phyloP scores from a whole-genome alignment of 2,329 filamentous ascomycete genomes.

The Exophiala oligosperma region DNA sequence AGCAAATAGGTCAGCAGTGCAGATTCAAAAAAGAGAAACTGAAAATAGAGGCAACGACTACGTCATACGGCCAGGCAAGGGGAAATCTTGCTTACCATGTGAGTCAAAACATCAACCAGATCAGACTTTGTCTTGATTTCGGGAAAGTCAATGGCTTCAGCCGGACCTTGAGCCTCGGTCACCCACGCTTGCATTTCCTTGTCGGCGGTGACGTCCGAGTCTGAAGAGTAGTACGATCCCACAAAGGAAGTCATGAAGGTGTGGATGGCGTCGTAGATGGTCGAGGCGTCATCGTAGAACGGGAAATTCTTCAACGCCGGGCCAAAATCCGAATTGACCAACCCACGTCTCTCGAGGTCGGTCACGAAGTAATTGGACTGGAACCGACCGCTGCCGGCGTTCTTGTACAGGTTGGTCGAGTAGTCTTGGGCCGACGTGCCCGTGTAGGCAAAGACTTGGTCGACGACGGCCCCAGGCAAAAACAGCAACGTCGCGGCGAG shows the following conservation, averaged over 20 bases:
- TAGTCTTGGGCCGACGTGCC: slow-evolving; percentile 10
- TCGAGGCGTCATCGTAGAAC: slow-evolving; percentile 15
- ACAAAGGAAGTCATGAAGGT: slow-evolving; percentile 15
- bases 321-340: slow-evolving; percentile 14
- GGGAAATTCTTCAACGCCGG: slow-evolving; percentile 11
- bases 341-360: slow-evolving; percentile 7
- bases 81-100: slow-evolving; percentile 6
- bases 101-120: slow-evolving; percentile 10
- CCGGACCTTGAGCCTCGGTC: slow-evolving; percentile 8
- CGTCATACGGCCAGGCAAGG: not conserved
- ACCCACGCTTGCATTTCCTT: slow-evolving; percentile 14
- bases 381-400: slow-evolving; percentile 11
- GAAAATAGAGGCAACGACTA: not conserved
- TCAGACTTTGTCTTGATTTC: slow-evolving; percentile 4
- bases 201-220: slow-evolving; percentile 9
- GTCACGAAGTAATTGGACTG: slow-evolving; percentile 10
- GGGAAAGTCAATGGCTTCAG: slow-evolving; percentile 13
- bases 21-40: not conserved
- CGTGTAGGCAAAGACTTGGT: slow-evolving; percentile 13
- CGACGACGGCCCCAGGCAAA: slow-evolving; percentile 10
- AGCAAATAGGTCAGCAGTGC: not conserved
- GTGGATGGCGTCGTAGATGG: slow-evolving; percentile 9
- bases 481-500: slow-evolving; percentile 11
- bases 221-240: slow-evolving; percentile 10
- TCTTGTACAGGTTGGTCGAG: slow-evolving; percentile 9